Evolutionary conservation across 352 stramenopile species (phyloP), one percentile per base, ranked within the genome.

Genomic region (Pythium periplocum): DNA sequence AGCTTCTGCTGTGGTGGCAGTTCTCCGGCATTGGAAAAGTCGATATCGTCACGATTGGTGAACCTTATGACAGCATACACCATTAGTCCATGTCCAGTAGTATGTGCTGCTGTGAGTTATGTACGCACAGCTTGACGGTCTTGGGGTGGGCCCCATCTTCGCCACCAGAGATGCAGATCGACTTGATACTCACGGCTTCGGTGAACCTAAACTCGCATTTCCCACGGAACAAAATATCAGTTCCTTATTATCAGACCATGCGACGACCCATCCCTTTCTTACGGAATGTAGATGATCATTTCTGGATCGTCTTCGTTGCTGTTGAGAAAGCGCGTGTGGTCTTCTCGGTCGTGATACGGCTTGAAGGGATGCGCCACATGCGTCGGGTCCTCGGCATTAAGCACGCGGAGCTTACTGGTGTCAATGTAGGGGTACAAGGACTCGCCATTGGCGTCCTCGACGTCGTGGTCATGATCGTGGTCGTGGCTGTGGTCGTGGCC

Each of bases 121-220:
- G 5, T 31, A 66, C 73, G 46, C 57, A 92, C 80, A 95, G 57
- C 61, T 92, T 95, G 52, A 93, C 70, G 39, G 56, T 62, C 57
- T 90, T 95, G n/a, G 83, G 82, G 66, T 95, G 82, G 2, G 71
- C 71, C 3, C 84, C 84, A 48, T 92, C 84, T 6, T 80, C 71
- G 46, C 78, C 79, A 38, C 84, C 84, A 2, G 81, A 86, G 50
- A 95, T 87, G 63, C 82, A 92, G 50, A 95, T 93, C 34, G 84
- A 93, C 51, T 92, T 93, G 65, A 95, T 89, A 57, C 75, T 93
- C 55, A 93, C 84, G 5, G 83, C 80, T 62, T 95, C 83, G 4
- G 84, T 95, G 57, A 95, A 95, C 51, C 77, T 83, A 48, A 6
- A 26, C 42, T 44, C 17, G 33, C 48, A 45, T 26, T 12, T 12